Evolutionary conservation across 2,329 filamentous ascomycete genomes (phyloP).

Genomic region (Hypoxylon sp.): DNA sequence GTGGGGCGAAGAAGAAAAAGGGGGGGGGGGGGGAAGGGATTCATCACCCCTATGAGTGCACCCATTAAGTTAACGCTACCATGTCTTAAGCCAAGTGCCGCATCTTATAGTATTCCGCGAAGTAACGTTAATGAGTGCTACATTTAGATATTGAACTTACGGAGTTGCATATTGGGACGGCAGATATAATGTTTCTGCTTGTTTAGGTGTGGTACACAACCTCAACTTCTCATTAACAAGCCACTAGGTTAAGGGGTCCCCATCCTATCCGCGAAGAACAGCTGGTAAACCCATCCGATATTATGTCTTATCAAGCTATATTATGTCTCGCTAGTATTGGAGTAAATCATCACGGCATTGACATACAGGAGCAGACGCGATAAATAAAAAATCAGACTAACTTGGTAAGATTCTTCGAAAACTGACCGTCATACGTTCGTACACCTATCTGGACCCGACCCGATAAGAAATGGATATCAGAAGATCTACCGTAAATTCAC

Average conservation of each 20-base stretch:
- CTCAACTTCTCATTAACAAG: conserved; percentile 44
- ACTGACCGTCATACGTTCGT: conserved; percentile 13
- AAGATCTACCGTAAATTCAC: neutral
- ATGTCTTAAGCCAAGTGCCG: no score
- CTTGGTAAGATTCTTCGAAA: conserved; percentile 8
- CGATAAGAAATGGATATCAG: conserved; percentile 17
- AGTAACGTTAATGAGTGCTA: no score
- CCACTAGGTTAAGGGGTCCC: conserved; percentile 12
- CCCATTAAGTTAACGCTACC: no score
- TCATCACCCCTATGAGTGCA: no score
- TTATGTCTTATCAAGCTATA: neutral
- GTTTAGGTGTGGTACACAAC: conserved; percentile 32
- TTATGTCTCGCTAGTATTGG: neutral
- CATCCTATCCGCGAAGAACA: conserved; percentile 35
- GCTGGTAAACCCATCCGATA: conserved; percentile 42
- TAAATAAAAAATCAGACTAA: neutral
- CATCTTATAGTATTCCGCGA: no score
- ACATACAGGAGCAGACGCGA: neutral
- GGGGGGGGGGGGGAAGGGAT: no score
- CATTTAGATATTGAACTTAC: no score
- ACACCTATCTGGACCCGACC: conserved; percentile 4
- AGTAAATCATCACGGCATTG: conserved; percentile 4
- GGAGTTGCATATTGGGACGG: no score
- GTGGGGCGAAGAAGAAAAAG: no score
- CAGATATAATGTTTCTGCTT: no score